Evolutionary conservation across 2,329 filamentous ascomycete species (phyloP), one percentile per base, ranked within the genome.

Genomic region (Exophiala phaeomuriformis): DNA sequence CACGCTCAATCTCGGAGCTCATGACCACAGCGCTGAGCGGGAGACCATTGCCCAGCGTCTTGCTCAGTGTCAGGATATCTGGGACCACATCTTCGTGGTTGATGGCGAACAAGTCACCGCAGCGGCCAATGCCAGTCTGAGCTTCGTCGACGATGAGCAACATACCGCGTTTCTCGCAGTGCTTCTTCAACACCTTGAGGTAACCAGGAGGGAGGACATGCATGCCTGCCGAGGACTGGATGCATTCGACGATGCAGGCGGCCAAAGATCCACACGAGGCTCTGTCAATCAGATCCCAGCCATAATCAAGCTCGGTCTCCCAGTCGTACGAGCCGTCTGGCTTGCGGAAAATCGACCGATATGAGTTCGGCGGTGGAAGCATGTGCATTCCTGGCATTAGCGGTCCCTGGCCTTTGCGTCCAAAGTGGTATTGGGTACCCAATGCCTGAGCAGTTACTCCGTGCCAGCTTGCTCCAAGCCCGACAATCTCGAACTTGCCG

Each of bases 401-500:
- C 4, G 72, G 73, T 1, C 74, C 74, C 45, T 70, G 68, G 2
- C 74, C 73, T 50, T 69, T 73, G 2, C 79, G 69, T 1, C 79
- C 79, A 8, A 74, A 71, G 41, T 75, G 74, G 63, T 80, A 83
- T 1, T 77, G 77, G 0, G 80, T 77, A 0, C 73, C 72, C 0
- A 73, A 68, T 0, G 81, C 72, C 2, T 71, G 77, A 3, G 71
- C 71, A 0, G 81, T 84, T 53, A 85, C 71, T 10, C 82, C 82
- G 65, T 86, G 82, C 71, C 76, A 85, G 33, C 76, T 79, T 0
- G 76, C 76, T 0, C 73, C 74, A 49, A 85, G 70, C 0, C 73
- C 82, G 3, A 85, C 79, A 47, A 86, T 75, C 64, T 85, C 81
- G 60, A 81, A 85, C 48, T 82, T 84, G 1, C 81, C 80, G 0